phyloP scores from a whole-genome alignment of 2,329 filamentous ascomycete genomes.

The Sporothrix pallida region DNA sequence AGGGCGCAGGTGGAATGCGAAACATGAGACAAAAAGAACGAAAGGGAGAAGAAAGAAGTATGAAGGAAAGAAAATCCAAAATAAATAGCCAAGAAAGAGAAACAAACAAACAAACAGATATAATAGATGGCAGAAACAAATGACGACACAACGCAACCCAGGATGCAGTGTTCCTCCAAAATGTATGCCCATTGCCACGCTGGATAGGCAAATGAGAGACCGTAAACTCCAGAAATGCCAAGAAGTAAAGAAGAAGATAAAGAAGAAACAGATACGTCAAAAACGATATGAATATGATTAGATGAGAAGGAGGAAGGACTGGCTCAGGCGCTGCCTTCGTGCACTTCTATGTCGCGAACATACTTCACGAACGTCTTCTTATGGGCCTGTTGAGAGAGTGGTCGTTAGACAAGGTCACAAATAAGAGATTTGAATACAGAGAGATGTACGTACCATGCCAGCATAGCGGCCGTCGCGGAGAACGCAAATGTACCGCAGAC shows the following conservation, averaged over 20 bases:
- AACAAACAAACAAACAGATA: neutral
- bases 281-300: neutral
- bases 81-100: neutral
- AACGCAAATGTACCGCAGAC: conserved; percentile 90
- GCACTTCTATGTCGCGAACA: conserved; percentile 78
- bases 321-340: conserved; percentile 28
- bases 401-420: conserved; percentile 5
- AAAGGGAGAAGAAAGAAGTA: neutral
- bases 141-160: conserved; percentile 9
- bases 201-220: neutral
- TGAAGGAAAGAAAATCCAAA: neutral
- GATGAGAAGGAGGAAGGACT: neutral
- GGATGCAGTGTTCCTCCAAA: conserved; percentile 10
- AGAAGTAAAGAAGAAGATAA: neutral
- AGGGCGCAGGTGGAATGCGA: neutral
- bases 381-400: conserved; percentile 65
- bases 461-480: conserved; percentile 82
- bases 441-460: conserved; percentile 71
- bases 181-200: neutral
- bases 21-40: neutral
- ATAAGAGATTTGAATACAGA: neutral
- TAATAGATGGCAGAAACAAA: conserved; percentile 6
- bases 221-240: conserved; percentile 11
- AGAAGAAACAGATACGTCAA: conserved; percentile 8
- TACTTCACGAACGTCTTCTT: conserved; percentile 98